These are phyloP conservation scores for Penicillium robsamsonii DNA, from an alignment of 495 filamentous ascomycete species.

Conservation along the genomic window DNA sequence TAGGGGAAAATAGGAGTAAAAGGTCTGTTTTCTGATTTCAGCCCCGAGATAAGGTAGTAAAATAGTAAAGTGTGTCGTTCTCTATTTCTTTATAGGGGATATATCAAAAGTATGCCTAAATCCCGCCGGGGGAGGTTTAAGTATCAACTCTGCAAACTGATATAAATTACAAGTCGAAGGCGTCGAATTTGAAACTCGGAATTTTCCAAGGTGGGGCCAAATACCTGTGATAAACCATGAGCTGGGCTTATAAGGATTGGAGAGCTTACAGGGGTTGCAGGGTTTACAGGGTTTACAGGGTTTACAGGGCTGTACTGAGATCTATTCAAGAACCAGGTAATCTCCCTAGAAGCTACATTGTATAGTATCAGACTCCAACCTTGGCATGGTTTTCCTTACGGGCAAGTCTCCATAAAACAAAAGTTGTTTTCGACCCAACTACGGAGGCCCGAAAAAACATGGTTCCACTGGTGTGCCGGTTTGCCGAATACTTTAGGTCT, in stretches of 20 bases:
- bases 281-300: no score
- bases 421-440: no score
- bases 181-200: neutral
- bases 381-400: no score
- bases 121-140: neutral
- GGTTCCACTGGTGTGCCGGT: no score
- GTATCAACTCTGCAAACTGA: neutral
- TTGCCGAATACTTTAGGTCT: no score
- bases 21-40: neutral
- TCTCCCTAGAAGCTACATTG: no score
- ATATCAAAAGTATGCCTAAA: neutral
- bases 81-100: neutral
- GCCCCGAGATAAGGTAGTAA: neutral
- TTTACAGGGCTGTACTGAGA: neutral
- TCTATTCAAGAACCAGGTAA: neutral
- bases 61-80: neutral
- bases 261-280: neutral
- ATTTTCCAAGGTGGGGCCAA: slow-evolving; percentile 7
- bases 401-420: no score
- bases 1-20: neutral
- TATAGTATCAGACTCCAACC: no score
- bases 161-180: neutral
- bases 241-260: neutral
- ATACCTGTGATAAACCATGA: slow-evolving; percentile 4
- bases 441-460: no score